Evolutionary conservation across 768 basidiomycete genomes (phyloP).

Genomic region (Boletus sensibilis): DNA sequence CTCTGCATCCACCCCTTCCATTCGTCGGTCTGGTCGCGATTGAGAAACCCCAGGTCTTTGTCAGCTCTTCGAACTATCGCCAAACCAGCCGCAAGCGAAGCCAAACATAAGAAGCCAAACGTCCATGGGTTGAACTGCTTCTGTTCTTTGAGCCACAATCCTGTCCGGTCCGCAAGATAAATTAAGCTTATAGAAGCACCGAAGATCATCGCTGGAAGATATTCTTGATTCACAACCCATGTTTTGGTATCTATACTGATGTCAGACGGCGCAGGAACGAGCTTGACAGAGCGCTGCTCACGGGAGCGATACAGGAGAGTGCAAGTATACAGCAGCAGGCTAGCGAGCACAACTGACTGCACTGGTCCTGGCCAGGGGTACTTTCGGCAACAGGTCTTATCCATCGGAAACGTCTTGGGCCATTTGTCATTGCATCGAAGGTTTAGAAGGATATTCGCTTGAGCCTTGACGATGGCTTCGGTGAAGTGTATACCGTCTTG

Average conservation of each 20-base stretch:
- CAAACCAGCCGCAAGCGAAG: constrained; percentile 56
- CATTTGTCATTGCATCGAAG: constrained; percentile 74
- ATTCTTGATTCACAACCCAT: constrained; percentile 15
- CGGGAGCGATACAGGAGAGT: constrained; percentile 39
- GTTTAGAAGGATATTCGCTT: constrained; percentile 79
- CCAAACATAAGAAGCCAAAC: constrained; percentile 60
- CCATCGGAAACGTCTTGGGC: constrained; percentile 59
- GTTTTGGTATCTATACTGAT: constrained; percentile 16
- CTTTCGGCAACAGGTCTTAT: constrained; percentile 77
- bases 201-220: constrained; percentile 53
- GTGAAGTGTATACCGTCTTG: constrained; percentile 85
- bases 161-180: constrained; percentile 81
- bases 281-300: constrained; percentile 10
- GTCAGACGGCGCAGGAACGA: constrained; percentile 18
- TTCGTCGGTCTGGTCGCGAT: constrained; percentile 91
- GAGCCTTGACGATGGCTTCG: constrained; percentile 55
- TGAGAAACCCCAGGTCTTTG: constrained; percentile 85
- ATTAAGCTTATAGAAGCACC: constrained; percentile 66
- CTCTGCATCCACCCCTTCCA: constrained; percentile 99
- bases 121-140: constrained; percentile 74
- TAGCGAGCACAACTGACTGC: constrained; percentile 52
- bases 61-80: constrained; percentile 66
- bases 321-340: constrained; percentile 53
- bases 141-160: constrained; percentile 86
- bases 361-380: constrained; percentile 66